Conservation (phyloP, 1,284 basidiomycete genomes). For the Heterobasidion occidentale region DNA sequence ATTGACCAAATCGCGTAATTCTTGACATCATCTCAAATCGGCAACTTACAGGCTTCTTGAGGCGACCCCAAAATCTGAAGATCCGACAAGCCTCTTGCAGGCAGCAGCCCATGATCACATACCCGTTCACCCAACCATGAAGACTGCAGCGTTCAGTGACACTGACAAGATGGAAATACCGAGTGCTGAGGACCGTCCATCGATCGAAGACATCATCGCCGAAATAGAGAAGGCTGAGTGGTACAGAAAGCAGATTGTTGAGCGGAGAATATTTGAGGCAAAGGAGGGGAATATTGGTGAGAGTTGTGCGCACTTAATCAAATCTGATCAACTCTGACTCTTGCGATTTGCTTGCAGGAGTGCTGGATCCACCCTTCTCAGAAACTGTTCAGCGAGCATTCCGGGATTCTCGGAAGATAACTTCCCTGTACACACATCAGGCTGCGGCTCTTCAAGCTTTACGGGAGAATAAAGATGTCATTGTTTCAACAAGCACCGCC, state of each 20-base stretch:
- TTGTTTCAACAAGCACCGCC: constrained; percentile 87
- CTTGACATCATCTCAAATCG: neutral
- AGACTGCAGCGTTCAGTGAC: constrained; percentile 6
- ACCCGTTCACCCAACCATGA: constrained; percentile 50
- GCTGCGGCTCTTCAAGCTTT: constrained; percentile 70
- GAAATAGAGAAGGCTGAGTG: constrained; percentile 52
- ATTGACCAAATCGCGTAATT: neutral
- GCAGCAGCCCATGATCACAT: constrained; percentile 63
- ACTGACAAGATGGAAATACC: constrained; percentile 27
- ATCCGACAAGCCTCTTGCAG: constrained; percentile 56
- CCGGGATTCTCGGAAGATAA: constrained; percentile 54
- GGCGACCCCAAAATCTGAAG: constrained; percentile 45
- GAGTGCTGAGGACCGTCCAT: constrained; percentile 42
- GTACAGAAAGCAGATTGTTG: constrained; percentile 65
- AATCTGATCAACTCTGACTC: neutral
- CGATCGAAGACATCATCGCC: constrained; percentile 49
- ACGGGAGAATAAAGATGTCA: constrained; percentile 58
- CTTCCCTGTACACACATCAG: constrained; percentile 73
- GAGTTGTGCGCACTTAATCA: constrained; percentile 4
- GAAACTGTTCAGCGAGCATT: constrained; percentile 52
- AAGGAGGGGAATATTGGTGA: constrained; percentile 46
- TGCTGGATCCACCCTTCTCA: constrained; percentile 51
- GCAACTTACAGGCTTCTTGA: constrained; percentile 43
- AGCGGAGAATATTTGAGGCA: constrained; percentile 44
- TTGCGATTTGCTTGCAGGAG: constrained; percentile 25